Evolutionary conservation across 108 stramenopile species (phyloP).

Genomic region (Cyclotella kingstonii): DNA sequence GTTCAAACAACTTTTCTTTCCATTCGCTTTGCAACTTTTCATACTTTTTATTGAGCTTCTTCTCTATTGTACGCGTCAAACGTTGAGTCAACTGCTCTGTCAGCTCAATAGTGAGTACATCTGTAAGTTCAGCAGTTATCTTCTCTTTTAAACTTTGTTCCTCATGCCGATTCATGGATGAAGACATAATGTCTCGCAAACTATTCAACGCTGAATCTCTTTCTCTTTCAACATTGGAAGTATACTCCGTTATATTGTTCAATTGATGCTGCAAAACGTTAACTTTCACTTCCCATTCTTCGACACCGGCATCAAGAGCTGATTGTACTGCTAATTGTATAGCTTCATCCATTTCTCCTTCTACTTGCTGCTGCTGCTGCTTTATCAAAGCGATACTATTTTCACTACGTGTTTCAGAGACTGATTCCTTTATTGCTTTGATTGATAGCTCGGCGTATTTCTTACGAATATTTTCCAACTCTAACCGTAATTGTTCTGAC

Average conservation of each 20-base stretch:
- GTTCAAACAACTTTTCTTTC: constrained; percentile 17
- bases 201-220: constrained; percentile 19
- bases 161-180: neutral
- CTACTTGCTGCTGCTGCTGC: constrained; percentile 13
- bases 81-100: constrained; percentile 11
- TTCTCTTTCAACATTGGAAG: constrained; percentile 14
- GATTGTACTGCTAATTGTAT: constrained; percentile 32
- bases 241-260: constrained; percentile 16
- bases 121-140: constrained; percentile 20
- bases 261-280: constrained; percentile 22
- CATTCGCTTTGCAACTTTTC: constrained; percentile 22
- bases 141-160: constrained; percentile 6
- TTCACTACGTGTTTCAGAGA: neutral
- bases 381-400: neutral
- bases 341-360: constrained; percentile 36
- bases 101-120: constrained; percentile 19
- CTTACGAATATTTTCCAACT: constrained; percentile 25
- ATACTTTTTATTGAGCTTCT: constrained; percentile 28
- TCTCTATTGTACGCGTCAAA: constrained; percentile 31
- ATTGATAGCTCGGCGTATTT: constrained; percentile 31
- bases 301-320: constrained; percentile 20
- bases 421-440: neutral
- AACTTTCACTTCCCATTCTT: constrained; percentile 34
- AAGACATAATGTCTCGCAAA: constrained; percentile 9
- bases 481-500: constrained; percentile 12